Base-by-base conservation (phyloP, 2,329 filamentous ascomycete genomes). In the Fusarium chaquense region DNA sequence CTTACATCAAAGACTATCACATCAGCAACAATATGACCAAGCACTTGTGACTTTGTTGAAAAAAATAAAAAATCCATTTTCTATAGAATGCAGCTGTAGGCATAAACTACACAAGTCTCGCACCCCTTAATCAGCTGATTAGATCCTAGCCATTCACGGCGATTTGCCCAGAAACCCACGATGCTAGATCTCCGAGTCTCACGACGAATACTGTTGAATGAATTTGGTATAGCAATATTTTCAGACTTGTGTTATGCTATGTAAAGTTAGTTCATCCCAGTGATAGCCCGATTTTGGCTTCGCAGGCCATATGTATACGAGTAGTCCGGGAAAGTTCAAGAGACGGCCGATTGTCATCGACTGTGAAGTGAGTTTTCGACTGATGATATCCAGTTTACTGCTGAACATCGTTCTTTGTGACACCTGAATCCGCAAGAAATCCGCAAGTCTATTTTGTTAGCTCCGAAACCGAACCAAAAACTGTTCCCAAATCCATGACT, bases 361-460 rank as follows among this genome's bases (percentile, higher is more conserved):
- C n/a, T 24, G 24, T 16, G 15, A 38, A 12, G 10, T 28, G 15
- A 16, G 26, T 32, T 33, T 24, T 33, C 12, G n/a, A 32, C 11
- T n/a, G 11, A 8, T 44, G 15, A 24, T 9, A 28, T 35, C 30
- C 36, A 22, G 22, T 41, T 46, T 32, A 55, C 30, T 33, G 36
- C 22, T 18, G 49, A 22, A 22, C 38, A 54, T 36, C 26, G 22
- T 35, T 58, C 26, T 53, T 43, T n/a, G 56, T 44, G 24, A 18
- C 35, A 13, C n/a, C 49, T 30, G 35, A 38, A 36, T 30, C 32
- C 33, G 38, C 24, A 20, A 47, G 35, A 26, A 28, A 20, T 28
- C 10, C 33, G 33, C n/a, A 38, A 35, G 28, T 58, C 49, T 54
- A 58, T 22, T 36, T 54, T 57, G 49, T 54, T 54, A 58, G 47